Percentiles rank a stretch among this genome's conserved stretches.
phyloP scores from a whole-genome alignment of 305 asterid genomes.

The Caryopteris hybrid region DNA sequence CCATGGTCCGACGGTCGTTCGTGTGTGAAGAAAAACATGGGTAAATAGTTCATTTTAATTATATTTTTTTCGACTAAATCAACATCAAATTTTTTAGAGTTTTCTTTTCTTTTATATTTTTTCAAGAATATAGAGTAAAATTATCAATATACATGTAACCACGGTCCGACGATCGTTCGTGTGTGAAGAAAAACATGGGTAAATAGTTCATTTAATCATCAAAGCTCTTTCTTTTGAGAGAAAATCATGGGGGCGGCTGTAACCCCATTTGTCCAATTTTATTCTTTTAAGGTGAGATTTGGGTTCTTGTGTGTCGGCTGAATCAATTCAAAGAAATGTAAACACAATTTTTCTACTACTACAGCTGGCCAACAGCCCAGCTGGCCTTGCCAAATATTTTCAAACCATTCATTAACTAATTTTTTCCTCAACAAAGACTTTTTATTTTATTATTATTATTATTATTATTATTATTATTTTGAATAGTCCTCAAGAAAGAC shows the following conservation, averaged over 20 bases:
- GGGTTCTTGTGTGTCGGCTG: conserved; percentile 20
- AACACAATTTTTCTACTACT: conserved; percentile 3
- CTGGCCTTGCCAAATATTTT: not conserved
- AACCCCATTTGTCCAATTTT: not conserved
- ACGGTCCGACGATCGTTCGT: no score
- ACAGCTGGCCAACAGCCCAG: no score
- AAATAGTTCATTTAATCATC: not conserved
- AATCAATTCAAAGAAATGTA: conserved; percentile 7
- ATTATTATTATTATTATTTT: no score
- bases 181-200: not conserved
- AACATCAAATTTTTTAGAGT: no score
- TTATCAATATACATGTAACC: no score
- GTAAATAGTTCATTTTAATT: not conserved
- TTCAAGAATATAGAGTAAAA: not conserved
- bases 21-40: not conserved
- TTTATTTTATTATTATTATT: no score
- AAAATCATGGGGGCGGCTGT: conserved; percentile 20
- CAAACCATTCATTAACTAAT: conserved; percentile 18
- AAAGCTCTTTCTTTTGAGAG: not conserved
- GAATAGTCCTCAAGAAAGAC: no score
- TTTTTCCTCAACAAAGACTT: no score
- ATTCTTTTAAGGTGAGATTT: not conserved
- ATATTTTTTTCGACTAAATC: no score
- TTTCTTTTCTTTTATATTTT: no score
- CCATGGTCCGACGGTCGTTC: no score